Percentiles rank a stretch among this genome's conserved stretches.
These are phyloP conservation scores for Myxozyma neotropica DNA, from an alignment of 805 yeast species.

Conservation along the genomic window DNA sequence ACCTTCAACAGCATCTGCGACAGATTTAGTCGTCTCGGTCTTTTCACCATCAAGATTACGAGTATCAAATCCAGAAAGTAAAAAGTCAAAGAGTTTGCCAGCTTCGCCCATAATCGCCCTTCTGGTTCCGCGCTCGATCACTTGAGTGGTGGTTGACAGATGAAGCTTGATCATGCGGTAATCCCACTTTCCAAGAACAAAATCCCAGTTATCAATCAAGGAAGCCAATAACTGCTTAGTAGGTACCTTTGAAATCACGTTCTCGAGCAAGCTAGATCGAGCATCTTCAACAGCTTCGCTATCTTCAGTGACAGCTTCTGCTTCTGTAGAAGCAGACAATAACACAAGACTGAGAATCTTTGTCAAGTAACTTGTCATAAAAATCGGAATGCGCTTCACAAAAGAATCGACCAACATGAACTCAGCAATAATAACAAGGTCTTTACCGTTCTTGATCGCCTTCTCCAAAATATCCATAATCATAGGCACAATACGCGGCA, in stretches of 20 bases:
- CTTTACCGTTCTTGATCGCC: slow-evolving; percentile 43
- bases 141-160: slow-evolving; percentile 42
- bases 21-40: slow-evolving; percentile 46
- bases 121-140: slow-evolving; percentile 23
- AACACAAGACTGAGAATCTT: slow-evolving; percentile 60
- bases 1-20: slow-evolving; percentile 79
- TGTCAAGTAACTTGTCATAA: slow-evolving; percentile 68
- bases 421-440: slow-evolving; percentile 66
- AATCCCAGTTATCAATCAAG: slow-evolving; percentile 64
- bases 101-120: slow-evolving; percentile 28
- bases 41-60: slow-evolving; percentile 46
- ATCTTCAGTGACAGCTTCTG: slow-evolving; percentile 11
- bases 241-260: slow-evolving; percentile 69
- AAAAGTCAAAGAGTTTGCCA: slow-evolving; percentile 19
- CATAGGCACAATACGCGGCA: slow-evolving; percentile 83
- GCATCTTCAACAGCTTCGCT: slow-evolving; percentile 45
- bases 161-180: slow-evolving; percentile 63
- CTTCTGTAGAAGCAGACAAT: slow-evolving; percentile 21
- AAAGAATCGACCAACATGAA: slow-evolving; percentile 72
- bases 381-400: slow-evolving; percentile 82
- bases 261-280: slow-evolving; percentile 52
- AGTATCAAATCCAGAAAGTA: slow-evolving; percentile 43
- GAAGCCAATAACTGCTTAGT: slow-evolving; percentile 62
- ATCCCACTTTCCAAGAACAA: slow-evolving; percentile 41
- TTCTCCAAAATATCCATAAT: slow-evolving; percentile 61